Conservation (phyloP, 1,284 basidiomycete species). For the Pseudozyma sp. region DNA sequence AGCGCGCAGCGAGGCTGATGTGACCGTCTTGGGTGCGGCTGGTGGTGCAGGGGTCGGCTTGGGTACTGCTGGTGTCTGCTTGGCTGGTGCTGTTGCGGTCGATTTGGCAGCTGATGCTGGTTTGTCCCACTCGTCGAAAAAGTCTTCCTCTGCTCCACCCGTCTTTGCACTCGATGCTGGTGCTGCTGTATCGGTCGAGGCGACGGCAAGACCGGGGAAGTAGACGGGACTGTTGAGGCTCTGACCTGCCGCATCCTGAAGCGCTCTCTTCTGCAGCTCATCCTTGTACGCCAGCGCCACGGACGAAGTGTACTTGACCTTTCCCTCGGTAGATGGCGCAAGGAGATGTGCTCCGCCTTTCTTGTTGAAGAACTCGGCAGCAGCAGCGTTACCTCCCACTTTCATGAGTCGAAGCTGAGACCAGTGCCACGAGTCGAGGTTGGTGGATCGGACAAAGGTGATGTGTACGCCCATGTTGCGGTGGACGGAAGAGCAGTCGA, state of each 20-base stretch:
- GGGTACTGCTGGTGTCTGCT: slow-evolving; percentile 30
- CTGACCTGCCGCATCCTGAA: slow-evolving; percentile 75
- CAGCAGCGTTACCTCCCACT: slow-evolving; percentile 90
- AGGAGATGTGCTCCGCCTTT: slow-evolving; percentile 82
- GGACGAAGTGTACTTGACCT: slow-evolving; percentile 88
- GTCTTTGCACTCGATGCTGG: slow-evolving; percentile 51
- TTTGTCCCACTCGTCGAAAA: slow-evolving; percentile 96
- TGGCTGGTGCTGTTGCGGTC: slow-evolving; percentile 28
- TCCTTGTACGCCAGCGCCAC: slow-evolving; percentile 91
- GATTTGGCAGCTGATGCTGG: slow-evolving; percentile 70
- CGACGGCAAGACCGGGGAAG: slow-evolving; percentile 70
- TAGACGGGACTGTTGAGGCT: slow-evolving; percentile 59
- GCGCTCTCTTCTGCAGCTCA: slow-evolving; percentile 84
- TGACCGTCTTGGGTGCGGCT: slow-evolving; percentile 56
- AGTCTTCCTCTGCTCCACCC: slow-evolving; percentile 81
- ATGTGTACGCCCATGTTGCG: slow-evolving; percentile 98
- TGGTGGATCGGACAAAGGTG: slow-evolving; percentile 95
- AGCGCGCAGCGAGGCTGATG: slow-evolving; percentile 55
- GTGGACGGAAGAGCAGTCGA: slow-evolving; percentile 95
- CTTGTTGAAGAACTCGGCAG: slow-evolving; percentile 88
- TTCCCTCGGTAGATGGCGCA: slow-evolving; percentile 78
- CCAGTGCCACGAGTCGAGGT: slow-evolving; percentile 94
- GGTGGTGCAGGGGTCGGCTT: slow-evolving; percentile 25
- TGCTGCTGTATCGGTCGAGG: slow-evolving; percentile 68
- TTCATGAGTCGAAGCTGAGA: slow-evolving; percentile 94